phyloP scores from a whole-genome alignment of 306 rosid genomes.

The Erythrophleum fordii region DNA sequence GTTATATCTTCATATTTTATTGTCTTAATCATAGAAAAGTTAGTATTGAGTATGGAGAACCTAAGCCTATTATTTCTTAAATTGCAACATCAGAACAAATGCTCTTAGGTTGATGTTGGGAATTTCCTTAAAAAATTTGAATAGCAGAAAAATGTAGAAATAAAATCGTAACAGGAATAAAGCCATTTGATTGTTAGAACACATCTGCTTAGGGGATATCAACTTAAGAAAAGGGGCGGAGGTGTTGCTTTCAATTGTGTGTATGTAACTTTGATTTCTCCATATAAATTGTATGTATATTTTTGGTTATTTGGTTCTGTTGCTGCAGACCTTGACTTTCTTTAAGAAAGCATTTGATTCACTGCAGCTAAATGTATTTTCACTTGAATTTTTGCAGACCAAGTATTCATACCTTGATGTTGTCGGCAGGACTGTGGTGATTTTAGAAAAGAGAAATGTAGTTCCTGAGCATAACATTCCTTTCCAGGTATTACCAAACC shows the following conservation, averaged over 20 bases:
- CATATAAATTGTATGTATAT: not conserved
- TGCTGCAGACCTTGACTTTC: not conserved
- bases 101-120: not conserved
- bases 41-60: not conserved
- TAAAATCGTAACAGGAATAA: not conserved
- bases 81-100: not conserved
- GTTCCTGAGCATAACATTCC: slow-evolving; percentile 87
- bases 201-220: not conserved
- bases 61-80: not conserved
- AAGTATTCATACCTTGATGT: slow-evolving; percentile 94
- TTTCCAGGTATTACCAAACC: slow-evolving; percentile 77
- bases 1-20: not conserved
- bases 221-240: not conserved
- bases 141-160: slow-evolving; percentile 3
- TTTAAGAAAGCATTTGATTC: slow-evolving; percentile 16
- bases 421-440: slow-evolving; percentile 91
- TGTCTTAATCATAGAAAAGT: not conserved
- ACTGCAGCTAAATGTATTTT: slow-evolving; percentile 29
- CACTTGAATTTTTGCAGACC: slow-evolving; percentile 59
- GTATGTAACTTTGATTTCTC: not conserved
- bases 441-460: slow-evolving; percentile 80
- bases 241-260: not conserved
- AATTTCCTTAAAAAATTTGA: not conserved
- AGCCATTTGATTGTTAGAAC: not conserved
- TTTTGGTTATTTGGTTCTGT: not conserved